Evolutionary conservation across 305 asterid species (phyloP), one percentile per base, ranked within the genome.

Genomic region (Rubia peregrina): DNA sequence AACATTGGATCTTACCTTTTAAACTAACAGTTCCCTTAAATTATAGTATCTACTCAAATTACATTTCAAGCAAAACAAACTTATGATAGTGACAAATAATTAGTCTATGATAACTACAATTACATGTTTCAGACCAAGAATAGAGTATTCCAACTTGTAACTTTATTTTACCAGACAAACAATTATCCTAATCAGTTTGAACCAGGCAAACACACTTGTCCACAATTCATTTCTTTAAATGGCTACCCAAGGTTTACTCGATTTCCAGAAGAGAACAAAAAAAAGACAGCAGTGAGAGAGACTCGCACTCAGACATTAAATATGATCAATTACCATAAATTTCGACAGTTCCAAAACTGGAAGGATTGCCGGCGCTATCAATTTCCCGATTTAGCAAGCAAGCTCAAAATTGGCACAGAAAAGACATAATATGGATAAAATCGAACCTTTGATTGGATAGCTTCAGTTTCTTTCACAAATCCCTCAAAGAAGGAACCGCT

Each of bases 401-500:
- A 16, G 21, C 16, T 8, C 6, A 51, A 51, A 51, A 17, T 6
- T 51, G 59, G 22, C 22, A 51, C 59, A 51, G 16, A 46, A 42
- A 7, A 5, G 38, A 21, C 40, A 21, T 16, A 7, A 6, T 1
- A 62, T 26, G 10, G 9, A 66, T 0, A 8, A 19, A 19, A 33
- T 2, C 0, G 65, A 73, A 90, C 97, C 97, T 85, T 90, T n/a
- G 98, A 82, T 71, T 92, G 98, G 79, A 89, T 78, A 62, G 88
- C 78, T 87, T 92, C 97, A 63, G 95, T 85, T 80, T 87, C 81
- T 77, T 80, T 81, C 61, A 92, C 67, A 57, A 87, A 74, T 83
- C 59, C 79, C 5, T 84, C 76, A 71, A 90, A 80, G 68, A 88
- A 57, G 14, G 95, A 81, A 19, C 44, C 13, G 6, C 68, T 61